Base-by-base conservation (phyloP, 352 stramenopile species). In the Phytophthora colocasiae region DNA sequence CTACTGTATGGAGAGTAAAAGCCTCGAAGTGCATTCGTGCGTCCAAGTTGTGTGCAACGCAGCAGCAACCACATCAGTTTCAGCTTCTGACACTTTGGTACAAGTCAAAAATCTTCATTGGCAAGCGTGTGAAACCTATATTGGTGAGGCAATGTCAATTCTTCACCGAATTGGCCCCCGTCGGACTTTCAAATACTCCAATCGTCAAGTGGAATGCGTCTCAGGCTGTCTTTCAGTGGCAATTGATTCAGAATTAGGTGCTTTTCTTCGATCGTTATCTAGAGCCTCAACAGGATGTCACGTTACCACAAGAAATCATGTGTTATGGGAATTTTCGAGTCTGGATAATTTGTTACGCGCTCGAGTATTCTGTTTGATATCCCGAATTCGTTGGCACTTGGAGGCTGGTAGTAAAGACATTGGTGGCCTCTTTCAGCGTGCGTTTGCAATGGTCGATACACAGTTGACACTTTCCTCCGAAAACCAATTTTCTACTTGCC, bases 81-180 rank as follows among this genome's bases (percentile, higher is more conserved):
- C 51, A 48, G 10, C 8, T n/a, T 50, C 34, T 22, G 27, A n/a
- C 34, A 15, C 24, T 47, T 11, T 5, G 8, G 7, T 43, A 11
- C 34, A 27, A 19, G 24, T 43, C 24, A 5, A 67, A 15, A 54
- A 51, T 48, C 14, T 73, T 6, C 70, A 81, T 15, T 63, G 72
- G 24, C 38, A 62, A 4, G 44, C 63, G 8, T 78, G 59, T 43
- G 68, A 80, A 56, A 34, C 36, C 1, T 74, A 74, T 54, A 48
- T 80, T 29, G 46, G 71, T 11, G 75, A 83, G 44, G 60, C 66
- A 14, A 29, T 71, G 24, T 52, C 47, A 9, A 63, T 80, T 38
- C 29, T 80, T 22, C 55, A 61, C 14, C 58, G 55, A 15, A 22
- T 78, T 17, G 63, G 71, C 10, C n/a, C 62, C 60, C 38, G 62